phyloP scores from a whole-genome alignment of 352 stramenopile species.

The Phytophthora crassamura region DNA sequence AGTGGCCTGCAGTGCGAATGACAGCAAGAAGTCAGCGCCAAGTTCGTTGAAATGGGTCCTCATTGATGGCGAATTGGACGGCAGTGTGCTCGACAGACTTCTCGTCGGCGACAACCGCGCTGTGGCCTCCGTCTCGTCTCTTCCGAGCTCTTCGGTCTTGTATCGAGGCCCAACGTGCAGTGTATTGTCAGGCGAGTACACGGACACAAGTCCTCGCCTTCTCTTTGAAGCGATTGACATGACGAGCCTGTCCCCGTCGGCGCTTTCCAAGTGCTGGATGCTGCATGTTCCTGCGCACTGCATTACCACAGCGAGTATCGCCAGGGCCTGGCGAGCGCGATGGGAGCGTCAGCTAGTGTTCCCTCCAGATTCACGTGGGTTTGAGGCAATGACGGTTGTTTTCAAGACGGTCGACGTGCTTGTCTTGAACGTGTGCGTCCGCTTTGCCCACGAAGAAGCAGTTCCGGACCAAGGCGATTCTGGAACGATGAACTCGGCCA shows the following conservation, averaged over 20 bases:
- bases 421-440: slow-evolving; percentile 36
- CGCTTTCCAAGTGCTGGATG: slow-evolving; percentile 25
- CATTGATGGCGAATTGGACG: slow-evolving; percentile 39
- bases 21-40: neutral
- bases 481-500: neutral
- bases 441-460: slow-evolving; percentile 38
- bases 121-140: slow-evolving; percentile 5
- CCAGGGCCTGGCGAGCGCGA: slow-evolving; percentile 20
- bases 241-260: slow-evolving; percentile 28
- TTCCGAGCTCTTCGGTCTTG: slow-evolving; percentile 18
- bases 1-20: slow-evolving; percentile 5
- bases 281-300: slow-evolving; percentile 24
- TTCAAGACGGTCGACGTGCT: slow-evolving; percentile 40
- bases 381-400: slow-evolving; percentile 29
- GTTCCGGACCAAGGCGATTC: neutral
- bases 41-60: slow-evolving; percentile 36
- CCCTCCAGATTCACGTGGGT: slow-evolving; percentile 15
- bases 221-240: slow-evolving; percentile 35
- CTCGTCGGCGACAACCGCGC: slow-evolving; percentile 28
- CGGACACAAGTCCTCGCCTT: slow-evolving; percentile 11
- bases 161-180: slow-evolving; percentile 15
- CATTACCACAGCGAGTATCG: slow-evolving; percentile 32
- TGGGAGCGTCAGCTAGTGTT: slow-evolving; percentile 35
- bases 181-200: slow-evolving; percentile 20
- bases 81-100: slow-evolving; percentile 37